A percentile compares a stretch with the other conserved stretches of the same genome.
These are phyloP conservation scores for Fusarium sp. DNA, from an alignment of 2,329 filamentous ascomycete genomes.

Conservation along the genomic window DNA sequence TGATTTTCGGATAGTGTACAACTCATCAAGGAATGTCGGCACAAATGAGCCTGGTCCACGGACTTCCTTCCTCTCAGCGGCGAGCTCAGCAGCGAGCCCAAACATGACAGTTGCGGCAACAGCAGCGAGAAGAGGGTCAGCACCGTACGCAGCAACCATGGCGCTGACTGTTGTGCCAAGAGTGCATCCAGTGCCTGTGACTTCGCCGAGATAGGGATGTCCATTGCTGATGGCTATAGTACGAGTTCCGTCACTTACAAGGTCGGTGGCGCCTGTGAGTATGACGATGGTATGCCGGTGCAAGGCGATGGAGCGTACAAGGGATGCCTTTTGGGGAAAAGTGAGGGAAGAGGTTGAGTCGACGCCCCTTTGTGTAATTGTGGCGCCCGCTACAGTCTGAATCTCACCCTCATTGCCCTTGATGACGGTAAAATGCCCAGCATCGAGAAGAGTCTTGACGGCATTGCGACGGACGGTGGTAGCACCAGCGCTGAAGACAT, in stretches of 20 bases:
- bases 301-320: slow-evolving; percentile 73
- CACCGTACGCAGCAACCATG: slow-evolving; percentile 70
- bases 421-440: slow-evolving; percentile 85
- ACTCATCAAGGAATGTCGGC: slow-evolving; percentile 82
- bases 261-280: slow-evolving; percentile 82
- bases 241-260: slow-evolving; percentile 76
- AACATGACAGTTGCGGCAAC: slow-evolving; percentile 80
- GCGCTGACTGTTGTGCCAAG: slow-evolving; percentile 84
- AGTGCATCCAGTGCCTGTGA: slow-evolving; percentile 86
- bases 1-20: slow-evolving; percentile 60
- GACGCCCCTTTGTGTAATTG: slow-evolving; percentile 76
- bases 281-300: slow-evolving; percentile 74
- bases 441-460: slow-evolving; percentile 74
- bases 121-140: slow-evolving; percentile 76
- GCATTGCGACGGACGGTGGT: slow-evolving; percentile 77
- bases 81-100: slow-evolving; percentile 76
- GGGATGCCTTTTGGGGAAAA: slow-evolving; percentile 60
- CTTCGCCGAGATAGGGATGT: slow-evolving; percentile 72
- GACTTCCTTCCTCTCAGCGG: slow-evolving; percentile 71
- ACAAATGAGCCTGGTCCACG: slow-evolving; percentile 87
- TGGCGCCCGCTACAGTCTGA: slow-evolving; percentile 71
- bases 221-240: slow-evolving; percentile 80
- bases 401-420: slow-evolving; percentile 97
- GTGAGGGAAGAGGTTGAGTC: slow-evolving; percentile 74
- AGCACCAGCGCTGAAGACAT: slow-evolving; percentile 72